phyloP scores from a whole-genome alignment of 1,139 yeast species.

The Hansenula anomala region DNA sequence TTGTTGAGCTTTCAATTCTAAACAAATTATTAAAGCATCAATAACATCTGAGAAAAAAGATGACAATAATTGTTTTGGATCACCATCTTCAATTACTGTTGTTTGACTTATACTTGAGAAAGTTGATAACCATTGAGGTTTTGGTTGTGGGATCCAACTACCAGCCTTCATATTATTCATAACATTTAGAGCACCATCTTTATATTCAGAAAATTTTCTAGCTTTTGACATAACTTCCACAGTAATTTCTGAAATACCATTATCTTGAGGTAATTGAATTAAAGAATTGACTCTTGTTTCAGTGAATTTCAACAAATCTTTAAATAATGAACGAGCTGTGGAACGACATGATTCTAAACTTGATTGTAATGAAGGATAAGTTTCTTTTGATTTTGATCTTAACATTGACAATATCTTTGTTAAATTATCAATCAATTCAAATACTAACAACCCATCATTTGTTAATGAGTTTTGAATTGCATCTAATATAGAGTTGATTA shows the following conservation, averaged over 20 bases:
- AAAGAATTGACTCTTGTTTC: slow-evolving; percentile 44
- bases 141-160: slow-evolving; percentile 64
- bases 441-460: slow-evolving; percentile 37
- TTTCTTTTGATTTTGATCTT: slow-evolving; percentile 17
- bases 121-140: slow-evolving; percentile 44
- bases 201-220: slow-evolving; percentile 60
- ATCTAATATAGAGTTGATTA: slow-evolving; percentile 30
- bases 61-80: slow-evolving; percentile 49
- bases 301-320: slow-evolving; percentile 52
- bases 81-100: slow-evolving; percentile 30
- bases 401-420: slow-evolving; percentile 24
- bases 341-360: slow-evolving; percentile 21
- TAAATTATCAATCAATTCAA: slow-evolving; percentile 39
- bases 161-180: slow-evolving; percentile 51
- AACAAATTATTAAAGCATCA: slow-evolving; percentile 62
- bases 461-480: slow-evolving; percentile 31
- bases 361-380: slow-evolving; percentile 9
- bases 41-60: slow-evolving; percentile 69
- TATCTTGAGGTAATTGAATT: slow-evolving; percentile 48
- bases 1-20: slow-evolving; percentile 51
- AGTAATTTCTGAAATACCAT: slow-evolving; percentile 65
- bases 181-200: slow-evolving; percentile 46
- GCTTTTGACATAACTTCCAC: slow-evolving; percentile 63
- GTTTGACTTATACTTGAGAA: slow-evolving; percentile 39
- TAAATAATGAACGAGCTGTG: slow-evolving; percentile 42